Conservation (phyloP, 2,329 filamentous ascomycete genomes). For the Arthroderma sp. region DNA sequence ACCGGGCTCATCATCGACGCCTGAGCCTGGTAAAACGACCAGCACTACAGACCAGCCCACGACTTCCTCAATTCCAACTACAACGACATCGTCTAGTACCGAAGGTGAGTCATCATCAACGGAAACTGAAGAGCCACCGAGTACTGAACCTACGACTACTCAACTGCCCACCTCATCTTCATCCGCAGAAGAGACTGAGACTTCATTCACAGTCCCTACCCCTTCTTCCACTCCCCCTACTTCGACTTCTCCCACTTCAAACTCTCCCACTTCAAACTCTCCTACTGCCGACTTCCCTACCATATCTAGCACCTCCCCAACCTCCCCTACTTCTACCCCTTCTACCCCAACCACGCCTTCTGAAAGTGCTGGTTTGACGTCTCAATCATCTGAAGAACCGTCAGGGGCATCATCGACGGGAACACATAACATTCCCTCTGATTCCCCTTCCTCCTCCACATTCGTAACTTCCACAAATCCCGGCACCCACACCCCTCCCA, state of each 20-base stretch:
- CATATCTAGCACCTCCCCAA: no score
- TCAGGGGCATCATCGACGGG: no score
- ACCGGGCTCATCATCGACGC: background rate
- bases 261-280: no score
- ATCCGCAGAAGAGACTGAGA: background rate
- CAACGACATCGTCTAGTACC: background rate
- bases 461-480: background rate
- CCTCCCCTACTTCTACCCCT: no score
- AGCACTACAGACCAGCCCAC: background rate
- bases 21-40: conserved; percentile 2
- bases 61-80: background rate
- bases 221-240: no score
- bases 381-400: background rate
- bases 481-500: background rate
- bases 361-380: background rate
- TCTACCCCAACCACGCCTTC: no score
- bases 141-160: background rate
- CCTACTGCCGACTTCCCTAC: no score
- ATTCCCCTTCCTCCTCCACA: no score
- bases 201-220: no score
- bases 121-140: background rate
- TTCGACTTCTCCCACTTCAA: no score
- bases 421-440: no score
- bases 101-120: background rate
- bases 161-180: background rate